Evolutionary conservation across 768 basidiomycete genomes (phyloP).

Genomic region (Pleurotus cornucopiae): DNA sequence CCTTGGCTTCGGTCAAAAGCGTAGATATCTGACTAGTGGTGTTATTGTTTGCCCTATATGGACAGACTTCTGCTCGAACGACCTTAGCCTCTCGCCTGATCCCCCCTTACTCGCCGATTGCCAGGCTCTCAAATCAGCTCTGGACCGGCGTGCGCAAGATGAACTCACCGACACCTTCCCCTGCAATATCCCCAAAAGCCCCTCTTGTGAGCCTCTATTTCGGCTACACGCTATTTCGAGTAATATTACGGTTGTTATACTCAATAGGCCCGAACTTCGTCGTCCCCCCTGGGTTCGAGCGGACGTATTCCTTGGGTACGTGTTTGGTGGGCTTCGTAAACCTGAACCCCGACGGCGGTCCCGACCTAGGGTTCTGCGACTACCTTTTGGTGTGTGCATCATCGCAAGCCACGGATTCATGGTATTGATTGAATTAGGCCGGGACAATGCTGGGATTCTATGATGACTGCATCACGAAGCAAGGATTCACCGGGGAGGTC

Average conservation of each 20-base stretch:
- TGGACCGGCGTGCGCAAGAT: not conserved
- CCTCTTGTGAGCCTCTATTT: not conserved
- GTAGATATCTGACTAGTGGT: too few species aligned
- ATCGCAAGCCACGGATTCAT: not conserved
- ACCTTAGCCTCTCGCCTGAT: slow-evolving; percentile 4
- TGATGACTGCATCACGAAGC: not conserved
- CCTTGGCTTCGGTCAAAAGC: not conserved
- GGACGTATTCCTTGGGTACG: slow-evolving; percentile 6
- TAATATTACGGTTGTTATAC: not conserved
- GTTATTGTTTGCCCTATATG: not conserved
- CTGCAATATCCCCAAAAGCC: not conserved
- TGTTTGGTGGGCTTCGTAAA: slow-evolving; percentile 11
- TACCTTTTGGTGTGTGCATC: slow-evolving; percentile 7
- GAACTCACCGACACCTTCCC: not conserved
- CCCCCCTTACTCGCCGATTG: slow-evolving; percentile 3
- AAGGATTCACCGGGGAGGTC: not conserved
- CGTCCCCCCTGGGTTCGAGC: slow-evolving; percentile 9
- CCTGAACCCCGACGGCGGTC: slow-evolving; percentile 6
- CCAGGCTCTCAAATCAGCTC: not conserved
- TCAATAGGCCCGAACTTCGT: slow-evolving; percentile 10
- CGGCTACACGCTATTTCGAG: not conserved
- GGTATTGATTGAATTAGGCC: slow-evolving; percentile 1
- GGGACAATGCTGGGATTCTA: not conserved
- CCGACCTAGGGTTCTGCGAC: slow-evolving; percentile 6
- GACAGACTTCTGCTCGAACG: not conserved